Base-by-base conservation (phyloP, 1,284 basidiomycete species). In the Cryptococcus depauperatus region DNA sequence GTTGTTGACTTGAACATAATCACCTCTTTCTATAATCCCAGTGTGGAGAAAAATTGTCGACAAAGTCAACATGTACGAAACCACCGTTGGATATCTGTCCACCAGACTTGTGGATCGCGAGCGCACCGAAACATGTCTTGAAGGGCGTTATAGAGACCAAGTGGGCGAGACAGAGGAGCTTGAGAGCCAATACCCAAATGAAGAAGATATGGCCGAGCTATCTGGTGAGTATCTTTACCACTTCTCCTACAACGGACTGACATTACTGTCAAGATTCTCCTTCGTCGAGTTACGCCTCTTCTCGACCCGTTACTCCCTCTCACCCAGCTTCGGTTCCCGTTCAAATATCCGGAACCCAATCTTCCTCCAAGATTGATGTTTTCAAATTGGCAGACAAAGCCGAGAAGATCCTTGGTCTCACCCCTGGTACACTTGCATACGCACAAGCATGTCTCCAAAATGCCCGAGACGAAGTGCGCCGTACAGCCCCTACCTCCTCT, bases 121-220 rank as follows among this genome's bases (percentile, higher is more conserved):
- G 27, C 33, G 13, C 41, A 32, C 10, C 26, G 27, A 21, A 23
- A 42, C 2, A 23, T 29, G 27, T 5, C 13, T 25, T 5, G n/a
- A 35, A 10, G 33, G 19, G 22, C n/a, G n/a, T n/a, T 30, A 30
- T 30, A 30, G 10, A 30, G n/a, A n/a, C 29, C 29, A n/a, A 30
- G 16, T 25, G 2, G 21, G 27, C 1, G 33, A 26, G 22, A 35
- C 42, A 16, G 50, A 51, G 14, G 34, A 51, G 3, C 27, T 44
- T 4, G 46, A 41, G 2, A 45, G 85, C 83, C 1, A 80, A 80
- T 74, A 86, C 90, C 61, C 55, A 74, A 71, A 9, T 16, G 50
- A 49, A 4, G 55, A 58, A 23, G 60, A 62, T 8, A 61, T 65
- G 56, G 61, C 46, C 25, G 61, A 60, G 25, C 38, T 65, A 21